Evolutionary conservation across 2,329 filamentous ascomycete species (phyloP).

Genomic region (Pseudophaeomoniella oleicola): DNA sequence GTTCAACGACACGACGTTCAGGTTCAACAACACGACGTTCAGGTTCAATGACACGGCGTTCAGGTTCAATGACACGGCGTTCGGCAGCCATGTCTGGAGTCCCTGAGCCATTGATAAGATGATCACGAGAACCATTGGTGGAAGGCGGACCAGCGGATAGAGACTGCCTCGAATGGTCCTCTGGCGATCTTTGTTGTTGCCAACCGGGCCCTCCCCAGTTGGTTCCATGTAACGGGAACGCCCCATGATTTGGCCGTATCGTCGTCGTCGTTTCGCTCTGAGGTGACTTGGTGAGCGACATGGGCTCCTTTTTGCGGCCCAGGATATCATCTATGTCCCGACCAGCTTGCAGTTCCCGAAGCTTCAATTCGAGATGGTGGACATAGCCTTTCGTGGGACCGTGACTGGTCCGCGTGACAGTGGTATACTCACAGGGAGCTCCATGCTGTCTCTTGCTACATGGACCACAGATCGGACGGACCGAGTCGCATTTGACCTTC

Average conservation of each 20-base stretch:
- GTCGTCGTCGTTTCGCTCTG: not conserved
- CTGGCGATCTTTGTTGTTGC: not conserved
- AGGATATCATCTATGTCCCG: not conserved
- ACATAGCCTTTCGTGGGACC: conserved; percentile 1
- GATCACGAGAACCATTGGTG: not conserved
- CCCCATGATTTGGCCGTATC: not conserved
- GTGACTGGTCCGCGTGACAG: not conserved
- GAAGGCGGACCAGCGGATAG: not conserved
- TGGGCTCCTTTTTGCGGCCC: not conserved
- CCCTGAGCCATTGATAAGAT: not conserved
- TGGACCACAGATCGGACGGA: conserved; percentile 1
- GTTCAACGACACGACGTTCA: too few relatives aligned
- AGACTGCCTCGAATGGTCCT: not conserved
- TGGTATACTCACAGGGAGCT: not conserved
- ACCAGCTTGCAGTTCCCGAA: conserved; percentile 2
- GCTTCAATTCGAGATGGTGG: conserved; percentile 2
- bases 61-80: not conserved
- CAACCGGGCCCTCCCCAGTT: not conserved
- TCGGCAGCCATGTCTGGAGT: not conserved
- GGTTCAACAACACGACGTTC: too few relatives aligned
- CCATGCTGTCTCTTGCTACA: conserved; percentile 1
- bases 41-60: too few relatives aligned
- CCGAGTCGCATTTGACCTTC: conserved; percentile 1
- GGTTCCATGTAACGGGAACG: not conserved
- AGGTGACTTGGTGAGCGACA: not conserved